Evolutionary conservation across 2,329 filamentous ascomycete genomes (phyloP).

Genomic region (Coleophoma crateriformis): DNA sequence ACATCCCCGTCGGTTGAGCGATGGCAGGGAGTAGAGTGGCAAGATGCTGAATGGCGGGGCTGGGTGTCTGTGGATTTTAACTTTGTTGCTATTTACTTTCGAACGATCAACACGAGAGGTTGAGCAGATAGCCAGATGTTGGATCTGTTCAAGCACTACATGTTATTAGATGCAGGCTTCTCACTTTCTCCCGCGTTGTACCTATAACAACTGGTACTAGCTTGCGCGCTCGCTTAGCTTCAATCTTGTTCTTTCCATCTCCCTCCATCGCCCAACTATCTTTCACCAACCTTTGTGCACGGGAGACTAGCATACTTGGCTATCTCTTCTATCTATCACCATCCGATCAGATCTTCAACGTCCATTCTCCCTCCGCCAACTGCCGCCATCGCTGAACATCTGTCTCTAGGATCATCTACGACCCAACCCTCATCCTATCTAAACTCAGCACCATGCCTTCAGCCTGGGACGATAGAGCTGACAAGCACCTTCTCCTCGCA

Average conservation of each 20-base stretch:
- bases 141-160: too few relatives aligned
- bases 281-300: neutral
- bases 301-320: too few relatives aligned
- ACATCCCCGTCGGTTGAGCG: neutral
- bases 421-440: neutral
- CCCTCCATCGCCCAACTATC: neutral
- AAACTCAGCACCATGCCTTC: conserved; percentile 9
- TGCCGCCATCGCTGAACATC: too few relatives aligned
- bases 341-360: neutral
- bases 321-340: neutral
- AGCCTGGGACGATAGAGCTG: conserved; percentile 19
- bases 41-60: neutral
- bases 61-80: neutral
- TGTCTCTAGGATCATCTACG: too few relatives aligned
- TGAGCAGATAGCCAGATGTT: too few relatives aligned
- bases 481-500: conserved; percentile 22
- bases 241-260: neutral
- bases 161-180: too few relatives aligned
- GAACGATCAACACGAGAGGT: neutral
- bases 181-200: too few relatives aligned
- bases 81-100: neutral
- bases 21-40: neutral
- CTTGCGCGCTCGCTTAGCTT: neutral
- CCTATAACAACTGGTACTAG: too few relatives aligned
- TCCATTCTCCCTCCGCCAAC: too few relatives aligned